Conservation (phyloP, 805 yeast species). For the Starmerella floricola region DNA sequence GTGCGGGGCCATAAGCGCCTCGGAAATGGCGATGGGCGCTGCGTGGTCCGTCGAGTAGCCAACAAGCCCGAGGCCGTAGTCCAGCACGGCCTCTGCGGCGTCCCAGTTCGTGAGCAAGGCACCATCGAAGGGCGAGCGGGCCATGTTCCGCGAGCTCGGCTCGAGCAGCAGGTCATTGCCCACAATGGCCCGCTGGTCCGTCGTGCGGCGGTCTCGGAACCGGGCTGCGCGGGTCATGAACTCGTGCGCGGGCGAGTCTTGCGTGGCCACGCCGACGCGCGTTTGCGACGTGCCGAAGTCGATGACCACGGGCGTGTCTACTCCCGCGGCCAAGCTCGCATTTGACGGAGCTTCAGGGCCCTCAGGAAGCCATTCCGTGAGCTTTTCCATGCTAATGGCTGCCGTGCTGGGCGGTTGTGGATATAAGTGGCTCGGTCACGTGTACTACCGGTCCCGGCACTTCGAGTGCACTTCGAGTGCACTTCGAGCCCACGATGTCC, state of each 20-base stretch:
- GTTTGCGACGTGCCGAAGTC: slow-evolving; percentile 63
- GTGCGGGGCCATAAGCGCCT: slow-evolving; percentile 57
- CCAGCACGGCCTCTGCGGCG: slow-evolving; percentile 64
- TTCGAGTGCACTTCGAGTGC: too few species aligned
- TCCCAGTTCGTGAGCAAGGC: slow-evolving; percentile 88
- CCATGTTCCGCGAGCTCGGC: slow-evolving; percentile 50
- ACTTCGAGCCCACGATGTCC: too few species aligned
- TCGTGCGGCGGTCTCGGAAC: slow-evolving; percentile 59
- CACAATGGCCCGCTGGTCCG: slow-evolving; percentile 49
- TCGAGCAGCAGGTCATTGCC: slow-evolving; percentile 78
- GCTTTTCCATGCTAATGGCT: slow-evolving; percentile 4
- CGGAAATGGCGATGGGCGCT: slow-evolving; percentile 72
- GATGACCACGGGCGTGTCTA: slow-evolving; percentile 56
- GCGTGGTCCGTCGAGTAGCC: slow-evolving; percentile 37
- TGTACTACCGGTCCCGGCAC: too few species aligned
- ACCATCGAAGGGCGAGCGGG: slow-evolving; percentile 78
- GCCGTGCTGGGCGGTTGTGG: too few species aligned
- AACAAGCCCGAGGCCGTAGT: slow-evolving; percentile 69
- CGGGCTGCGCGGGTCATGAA: slow-evolving; percentile 62
- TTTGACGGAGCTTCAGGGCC: slow-evolving; percentile 16
- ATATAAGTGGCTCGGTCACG: too few species aligned
- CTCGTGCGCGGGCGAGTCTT: slow-evolving; percentile 37
- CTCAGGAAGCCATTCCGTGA: slow-evolving; percentile 19
- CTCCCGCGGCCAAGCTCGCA: slow-evolving; percentile 6
- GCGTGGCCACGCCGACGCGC: slow-evolving; percentile 30